Evolutionary conservation across 129 eudicot genomes (phyloP), one percentile per base, ranked within the genome.

Genomic region (Flaveria ramosissima): DNA sequence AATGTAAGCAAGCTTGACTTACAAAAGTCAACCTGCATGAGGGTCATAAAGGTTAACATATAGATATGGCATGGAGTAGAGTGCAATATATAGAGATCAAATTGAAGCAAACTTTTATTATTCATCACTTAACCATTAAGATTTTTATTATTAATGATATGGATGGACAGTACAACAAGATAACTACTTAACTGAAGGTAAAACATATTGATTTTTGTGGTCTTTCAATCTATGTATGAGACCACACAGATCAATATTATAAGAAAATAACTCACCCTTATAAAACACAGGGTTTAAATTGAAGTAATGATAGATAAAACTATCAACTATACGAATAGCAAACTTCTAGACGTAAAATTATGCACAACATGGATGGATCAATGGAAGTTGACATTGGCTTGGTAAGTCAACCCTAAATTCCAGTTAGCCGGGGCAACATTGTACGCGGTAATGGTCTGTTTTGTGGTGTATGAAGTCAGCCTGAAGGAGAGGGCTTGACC

Each of bases 401-500:
- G 76, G 74, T 92, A 92, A 30, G 96, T 86, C 83, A 84, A 52
- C 26, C 98, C 98, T n/a, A 73, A 68, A 36, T 78, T 78, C 96
- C 98, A 90, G 36, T 83, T 75, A 1, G 92, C 67, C 9, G 98
- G 96, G 30, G 93, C 89, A 1, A 92, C 96, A 43, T 92, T 88
- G 83, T 78, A 76, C 13, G 92, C 94, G 2, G 86, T 74, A 52
- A 92, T 77, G 7, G 91, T 86, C 69, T 92, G 85, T 53, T 82
- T 80, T 14, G 93, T 66, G 27, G 89, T 81, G 84, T 83, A 83
- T n/a, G 93, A 88, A 64, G 89, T 83, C 26, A 89, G 42, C 79
- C 86, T 89, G 74, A 92, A 92, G 16, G 96, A 89, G 41, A 92
- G 90, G 17, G 89, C 65, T 70, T 92, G 94, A 23, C 94, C 98